Evolutionary conservation across 179 eudicot genomes (phyloP).

Genomic region (Beta macrorhiza): DNA sequence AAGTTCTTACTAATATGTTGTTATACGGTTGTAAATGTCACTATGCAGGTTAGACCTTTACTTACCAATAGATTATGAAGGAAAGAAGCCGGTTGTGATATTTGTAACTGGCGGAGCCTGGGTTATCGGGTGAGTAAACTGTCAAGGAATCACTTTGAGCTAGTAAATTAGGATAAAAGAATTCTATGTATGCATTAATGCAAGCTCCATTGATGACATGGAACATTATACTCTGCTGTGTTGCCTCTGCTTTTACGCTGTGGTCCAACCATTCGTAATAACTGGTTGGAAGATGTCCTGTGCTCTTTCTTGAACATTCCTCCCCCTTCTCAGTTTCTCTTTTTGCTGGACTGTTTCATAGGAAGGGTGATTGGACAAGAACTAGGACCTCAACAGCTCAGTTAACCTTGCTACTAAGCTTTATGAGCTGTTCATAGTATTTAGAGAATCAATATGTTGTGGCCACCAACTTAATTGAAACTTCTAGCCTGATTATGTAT

Average conservation of each 20-base stretch:
- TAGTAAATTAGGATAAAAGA: neutral
- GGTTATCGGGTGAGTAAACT: constrained; percentile 83
- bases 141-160: neutral
- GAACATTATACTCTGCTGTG: neutral
- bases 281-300: too few species aligned
- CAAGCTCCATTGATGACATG: neutral
- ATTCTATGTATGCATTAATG: neutral
- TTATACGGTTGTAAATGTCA: constrained; percentile 19
- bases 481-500: neutral
- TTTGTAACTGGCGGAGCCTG: constrained; percentile 99
- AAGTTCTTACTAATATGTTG: neutral
- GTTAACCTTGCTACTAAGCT: neutral
- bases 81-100: constrained; percentile 86
- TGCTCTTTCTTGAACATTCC: neutral
- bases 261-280: neutral
- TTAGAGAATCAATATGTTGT: neutral
- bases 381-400: neutral
- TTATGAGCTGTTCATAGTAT: neutral
- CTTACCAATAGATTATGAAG: constrained; percentile 59
- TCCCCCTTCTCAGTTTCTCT: neutral
- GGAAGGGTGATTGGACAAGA: neutral
- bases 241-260: neutral
- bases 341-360: neutral
- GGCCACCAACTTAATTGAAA: neutral
- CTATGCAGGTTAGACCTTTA: constrained; percentile 81